Percentiles rank a stretch among this genome's conserved stretches.
phyloP scores from a whole-genome alignment of 1,284 basidiomycete species.

The Waitea zeae region DNA sequence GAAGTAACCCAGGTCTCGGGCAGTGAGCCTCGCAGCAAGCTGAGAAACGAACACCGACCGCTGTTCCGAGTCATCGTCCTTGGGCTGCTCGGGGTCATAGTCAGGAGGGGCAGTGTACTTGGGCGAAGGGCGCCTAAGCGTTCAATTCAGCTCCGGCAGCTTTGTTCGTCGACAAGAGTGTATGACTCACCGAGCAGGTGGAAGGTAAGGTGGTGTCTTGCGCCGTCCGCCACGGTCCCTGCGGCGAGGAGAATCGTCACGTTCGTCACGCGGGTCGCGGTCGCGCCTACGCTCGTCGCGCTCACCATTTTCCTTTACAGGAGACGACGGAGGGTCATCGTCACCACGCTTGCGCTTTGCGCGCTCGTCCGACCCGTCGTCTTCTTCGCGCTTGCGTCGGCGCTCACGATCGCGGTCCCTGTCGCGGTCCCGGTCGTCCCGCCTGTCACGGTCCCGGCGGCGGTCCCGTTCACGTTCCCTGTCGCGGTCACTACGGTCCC shows the following conservation, averaged over 20 bases:
- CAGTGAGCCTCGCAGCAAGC: constrained; percentile 87
- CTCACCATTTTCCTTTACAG: constrained; percentile 13
- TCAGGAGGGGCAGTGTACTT: constrained; percentile 52
- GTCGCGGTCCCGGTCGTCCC: constrained; percentile 27
- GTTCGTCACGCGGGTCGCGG: constrained; percentile 40
- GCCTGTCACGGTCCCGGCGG: constrained; percentile 35
- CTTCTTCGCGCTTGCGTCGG: constrained; percentile 44
- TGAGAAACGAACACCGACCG: constrained; percentile 98
- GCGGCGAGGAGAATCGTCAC: constrained; percentile 29
- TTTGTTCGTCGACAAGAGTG: constrained; percentile 58
- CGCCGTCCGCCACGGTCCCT: constrained; percentile 15
- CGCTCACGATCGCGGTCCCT: constrained; percentile 33
- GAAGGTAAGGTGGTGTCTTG: constrained; percentile 7
- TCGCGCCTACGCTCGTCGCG: constrained; percentile 23
- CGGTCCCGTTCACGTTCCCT: constrained; percentile 22
- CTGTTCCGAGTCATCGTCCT: constrained; percentile 83
- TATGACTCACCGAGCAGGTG: constrained; percentile 15
- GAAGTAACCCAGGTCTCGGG: constrained; percentile 93
- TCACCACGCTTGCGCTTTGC: constrained; percentile 41
- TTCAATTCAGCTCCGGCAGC: constrained; percentile 48
- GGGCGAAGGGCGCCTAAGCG: constrained; percentile 54
- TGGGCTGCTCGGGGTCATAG: constrained; percentile 58
- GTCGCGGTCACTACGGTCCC: constrained; percentile 24
- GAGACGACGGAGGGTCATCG: constrained; percentile 19
- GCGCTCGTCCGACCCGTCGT: constrained; percentile 26